Percentiles rank a stretch among this genome's conserved stretches.
These are phyloP conservation scores for Pseudogymnoascus sp. DNA, from an alignment of 2,329 filamentous ascomycete species.

Conservation along the genomic window DNA sequence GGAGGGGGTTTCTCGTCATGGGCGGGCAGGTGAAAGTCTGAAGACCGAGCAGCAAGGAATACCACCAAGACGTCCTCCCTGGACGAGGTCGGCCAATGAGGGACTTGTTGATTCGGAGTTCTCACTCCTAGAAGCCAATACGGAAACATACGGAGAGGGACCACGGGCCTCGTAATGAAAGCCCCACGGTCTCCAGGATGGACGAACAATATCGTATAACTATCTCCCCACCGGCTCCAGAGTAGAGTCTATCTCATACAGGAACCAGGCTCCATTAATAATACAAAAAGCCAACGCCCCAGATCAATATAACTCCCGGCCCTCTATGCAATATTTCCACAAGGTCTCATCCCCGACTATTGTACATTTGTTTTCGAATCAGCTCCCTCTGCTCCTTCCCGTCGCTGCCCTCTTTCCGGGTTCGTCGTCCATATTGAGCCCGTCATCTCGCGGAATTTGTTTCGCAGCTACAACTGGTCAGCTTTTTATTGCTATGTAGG, in stretches of 20 bases:
- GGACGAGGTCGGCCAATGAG: not conserved
- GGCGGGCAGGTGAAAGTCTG: constrained; percentile 24
- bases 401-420: constrained; percentile 20
- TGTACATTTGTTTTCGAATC: constrained; percentile 17
- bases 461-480: constrained; percentile 31
- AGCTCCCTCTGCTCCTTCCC: constrained; percentile 17
- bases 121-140: not conserved
- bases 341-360: not conserved
- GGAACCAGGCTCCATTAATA: not conserved
- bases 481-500: constrained; percentile 2
- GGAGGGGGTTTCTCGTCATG: constrained; percentile 30
- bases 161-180: not conserved
- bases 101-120: not conserved
- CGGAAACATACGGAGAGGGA: not conserved
- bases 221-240: not conserved
- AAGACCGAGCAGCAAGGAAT: not conserved
- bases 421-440: constrained; percentile 27
- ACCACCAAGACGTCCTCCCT: not conserved
- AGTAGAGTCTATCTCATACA: not conserved
- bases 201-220: not conserved
- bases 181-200: not conserved
- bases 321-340: not conserved
- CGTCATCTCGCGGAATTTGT: constrained; percentile 34
- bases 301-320: not conserved
- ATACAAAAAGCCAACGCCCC: not conserved